phyloP scores from a whole-genome alignment of 2,329 filamentous ascomycete species.

The Ceratocystiopsis minuta region DNA sequence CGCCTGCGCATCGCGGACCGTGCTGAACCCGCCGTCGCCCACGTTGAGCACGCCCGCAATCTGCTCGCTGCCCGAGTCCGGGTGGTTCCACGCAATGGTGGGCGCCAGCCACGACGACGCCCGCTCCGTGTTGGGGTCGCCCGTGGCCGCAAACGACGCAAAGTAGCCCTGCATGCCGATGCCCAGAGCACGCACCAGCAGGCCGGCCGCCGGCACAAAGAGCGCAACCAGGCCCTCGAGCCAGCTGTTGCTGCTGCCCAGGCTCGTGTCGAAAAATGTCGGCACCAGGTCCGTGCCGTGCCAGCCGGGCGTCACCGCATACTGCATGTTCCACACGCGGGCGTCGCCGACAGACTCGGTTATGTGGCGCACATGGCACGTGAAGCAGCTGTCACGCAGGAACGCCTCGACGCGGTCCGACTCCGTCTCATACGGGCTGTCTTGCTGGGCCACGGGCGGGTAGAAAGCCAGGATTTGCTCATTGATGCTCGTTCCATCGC shows the following conservation, averaged over 20 bases:
- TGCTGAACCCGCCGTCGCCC: slow-evolving; percentile 16
- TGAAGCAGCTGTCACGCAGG: slow-evolving; percentile 19
- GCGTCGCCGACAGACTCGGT: slow-evolving; percentile 18
- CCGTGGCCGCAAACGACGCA: slow-evolving; percentile 20
- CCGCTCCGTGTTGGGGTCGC: slow-evolving; percentile 20
- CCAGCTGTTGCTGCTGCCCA: slow-evolving; percentile 12
- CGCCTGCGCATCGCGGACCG: slow-evolving; percentile 15
- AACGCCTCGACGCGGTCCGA: slow-evolving; percentile 15
- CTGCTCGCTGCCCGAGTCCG: slow-evolving; percentile 12
- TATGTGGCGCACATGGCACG: slow-evolving; percentile 20
- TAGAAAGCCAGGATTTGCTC: slow-evolving; percentile 15
- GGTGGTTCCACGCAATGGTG: slow-evolving; percentile 18
- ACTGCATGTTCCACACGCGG: slow-evolving; percentile 22
- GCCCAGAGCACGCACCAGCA: slow-evolving; percentile 17
- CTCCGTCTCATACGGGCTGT: slow-evolving; percentile 9
- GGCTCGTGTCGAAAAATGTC: slow-evolving; percentile 19
- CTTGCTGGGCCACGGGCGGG: slow-evolving; percentile 8
- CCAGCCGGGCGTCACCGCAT: slow-evolving; percentile 20
- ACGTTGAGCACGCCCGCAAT: slow-evolving; percentile 17
- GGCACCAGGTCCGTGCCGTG: slow-evolving; percentile 23
- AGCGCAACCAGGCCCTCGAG: slow-evolving; percentile 11
- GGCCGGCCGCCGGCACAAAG: slow-evolving; percentile 15
- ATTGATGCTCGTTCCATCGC: slow-evolving; percentile 9
- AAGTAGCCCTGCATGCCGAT: slow-evolving; percentile 23
- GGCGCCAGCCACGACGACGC: slow-evolving; percentile 16